Conservation (phyloP, 2,329 filamentous ascomycete species). For the Beauveria rudraprayagi region DNA sequence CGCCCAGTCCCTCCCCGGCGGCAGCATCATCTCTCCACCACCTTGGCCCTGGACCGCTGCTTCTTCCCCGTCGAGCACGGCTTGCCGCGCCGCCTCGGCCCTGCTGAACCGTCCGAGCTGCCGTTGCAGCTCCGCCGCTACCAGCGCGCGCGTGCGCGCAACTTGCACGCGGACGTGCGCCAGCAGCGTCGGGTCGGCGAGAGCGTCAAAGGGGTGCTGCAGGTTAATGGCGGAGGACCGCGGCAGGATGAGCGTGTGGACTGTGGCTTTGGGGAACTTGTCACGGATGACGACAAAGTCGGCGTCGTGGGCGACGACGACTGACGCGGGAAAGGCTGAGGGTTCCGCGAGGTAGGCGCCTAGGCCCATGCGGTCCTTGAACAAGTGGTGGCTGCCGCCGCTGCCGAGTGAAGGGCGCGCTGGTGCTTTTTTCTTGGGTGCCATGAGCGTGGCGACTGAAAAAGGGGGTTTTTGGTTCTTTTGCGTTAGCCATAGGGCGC, state of each 20-base stretch:
- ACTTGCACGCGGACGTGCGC: conserved; percentile 53
- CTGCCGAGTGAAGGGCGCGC: conserved; percentile 16
- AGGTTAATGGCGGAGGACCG: conserved; percentile 53
- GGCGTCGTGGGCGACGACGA: conserved; percentile 58
- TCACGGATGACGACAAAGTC: conserved; percentile 74
- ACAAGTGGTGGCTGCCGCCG: conserved; percentile 20
- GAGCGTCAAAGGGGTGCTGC: conserved; percentile 69
- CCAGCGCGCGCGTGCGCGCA: conserved; percentile 52
- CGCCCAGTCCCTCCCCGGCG: conserved; percentile 69
- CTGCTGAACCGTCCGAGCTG: conserved; percentile 55
- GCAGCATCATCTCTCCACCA: conserved; percentile 33
- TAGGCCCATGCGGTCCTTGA: conserved; percentile 51
- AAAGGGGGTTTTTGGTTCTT: neutral
- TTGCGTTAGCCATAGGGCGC: neutral
- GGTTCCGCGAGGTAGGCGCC: conserved; percentile 57
- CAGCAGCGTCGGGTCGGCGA: conserved; percentile 64
- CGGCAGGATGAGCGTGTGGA: conserved; percentile 85
- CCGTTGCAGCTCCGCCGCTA: conserved; percentile 66
- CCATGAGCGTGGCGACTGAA: conserved; percentile 31
- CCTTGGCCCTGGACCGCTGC: conserved; percentile 13
- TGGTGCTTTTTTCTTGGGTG: conserved; percentile 24
- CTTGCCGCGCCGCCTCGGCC: conserved; percentile 55
- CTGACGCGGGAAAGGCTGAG: conserved; percentile 47
- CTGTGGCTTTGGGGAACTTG: conserved; percentile 72
- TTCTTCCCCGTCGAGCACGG: conserved; percentile 54